Conservation (phyloP, 768 basidiomycete genomes). For the Amanita pseudoporphyria region DNA sequence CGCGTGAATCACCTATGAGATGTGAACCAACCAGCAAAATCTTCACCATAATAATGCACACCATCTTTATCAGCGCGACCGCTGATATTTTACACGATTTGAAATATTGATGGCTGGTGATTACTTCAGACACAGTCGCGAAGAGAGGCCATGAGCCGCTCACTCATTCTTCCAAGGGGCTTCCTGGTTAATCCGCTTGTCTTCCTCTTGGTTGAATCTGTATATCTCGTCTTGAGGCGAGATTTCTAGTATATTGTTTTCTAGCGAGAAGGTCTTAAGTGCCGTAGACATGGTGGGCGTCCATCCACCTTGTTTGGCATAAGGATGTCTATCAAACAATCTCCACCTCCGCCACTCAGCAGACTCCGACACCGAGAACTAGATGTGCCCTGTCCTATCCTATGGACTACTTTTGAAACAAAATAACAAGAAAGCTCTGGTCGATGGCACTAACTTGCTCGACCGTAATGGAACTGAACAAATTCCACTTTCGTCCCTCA, state of each 20-base stretch:
- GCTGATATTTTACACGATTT: constrained; percentile 93
- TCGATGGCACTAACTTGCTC: no score
- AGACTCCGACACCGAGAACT: no score
- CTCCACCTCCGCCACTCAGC: no score
- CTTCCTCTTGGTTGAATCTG: constrained; percentile 59
- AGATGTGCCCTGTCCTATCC: no score
- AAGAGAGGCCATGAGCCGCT: constrained; percentile 17
- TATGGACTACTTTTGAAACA: no score
- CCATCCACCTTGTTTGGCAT: neutral
- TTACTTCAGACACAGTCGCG: neutral
- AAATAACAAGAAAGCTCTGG: no score
- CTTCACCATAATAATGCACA: constrained; percentile 17
- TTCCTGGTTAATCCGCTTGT: constrained; percentile 55
- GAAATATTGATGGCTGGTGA: constrained; percentile 63
- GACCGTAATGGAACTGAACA: no score
- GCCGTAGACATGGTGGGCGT: constrained; percentile 39
- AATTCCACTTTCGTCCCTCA: no score
- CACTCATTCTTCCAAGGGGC: constrained; percentile 87
- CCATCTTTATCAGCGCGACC: constrained; percentile 94
- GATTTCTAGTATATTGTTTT: constrained; percentile 62
- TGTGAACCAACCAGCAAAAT: neutral
- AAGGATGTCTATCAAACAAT: neutral
- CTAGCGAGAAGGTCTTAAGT: constrained; percentile 61
- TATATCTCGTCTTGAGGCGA: constrained; percentile 76
- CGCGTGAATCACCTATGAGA: constrained; percentile 85